Percentiles rank a stretch among this genome's conserved stretches.
phyloP scores from a whole-genome alignment of 345 rosid genomes.

The Bruguiera sexangula region DNA sequence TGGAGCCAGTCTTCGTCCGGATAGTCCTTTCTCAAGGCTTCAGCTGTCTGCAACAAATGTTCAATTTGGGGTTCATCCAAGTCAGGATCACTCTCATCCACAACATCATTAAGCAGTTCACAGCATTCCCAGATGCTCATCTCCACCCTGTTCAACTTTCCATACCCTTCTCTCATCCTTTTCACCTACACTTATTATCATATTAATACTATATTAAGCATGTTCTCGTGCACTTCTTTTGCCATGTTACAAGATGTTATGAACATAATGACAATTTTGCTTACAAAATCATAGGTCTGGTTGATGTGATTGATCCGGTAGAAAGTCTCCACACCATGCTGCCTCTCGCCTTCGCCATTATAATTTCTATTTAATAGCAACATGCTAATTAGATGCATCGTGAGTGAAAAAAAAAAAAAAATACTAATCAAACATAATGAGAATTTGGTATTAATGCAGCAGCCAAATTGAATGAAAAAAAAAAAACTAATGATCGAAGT shows the following conservation, averaged over 20 bases:
- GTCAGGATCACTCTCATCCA: constrained; percentile 77
- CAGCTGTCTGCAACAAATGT: constrained; percentile 63
- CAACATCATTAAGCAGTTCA: constrained; percentile 56
- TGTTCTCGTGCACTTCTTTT: background rate
- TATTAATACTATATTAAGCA: too few relatives aligned
- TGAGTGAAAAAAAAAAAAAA: too few relatives aligned
- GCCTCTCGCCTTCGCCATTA: constrained; percentile 69
- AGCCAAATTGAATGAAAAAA: background rate
- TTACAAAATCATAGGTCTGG: constrained; percentile 74
- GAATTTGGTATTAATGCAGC: too few relatives aligned
- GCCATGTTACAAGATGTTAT: background rate
- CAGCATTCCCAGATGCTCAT: constrained; percentile 84
- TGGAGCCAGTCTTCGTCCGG: too few relatives aligned
- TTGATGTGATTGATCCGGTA: constrained; percentile 66
- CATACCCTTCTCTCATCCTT: constrained; percentile 48
- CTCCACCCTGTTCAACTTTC: constrained; percentile 41
- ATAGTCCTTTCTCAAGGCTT: constrained; percentile 54
- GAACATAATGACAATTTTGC: constrained; percentile 6
- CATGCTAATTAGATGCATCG: background rate
- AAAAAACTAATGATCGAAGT: too few relatives aligned
- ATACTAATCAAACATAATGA: background rate
- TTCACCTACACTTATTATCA: constrained; percentile 29
- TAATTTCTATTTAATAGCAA: constrained; percentile 48
- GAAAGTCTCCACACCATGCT: constrained; percentile 64
- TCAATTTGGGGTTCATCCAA: constrained; percentile 65